Percentiles rank a stretch among this genome's conserved stretches.
phyloP scores from a whole-genome alignment of 805 yeast genomes.

The Metschnikowia gelsemii region DNA sequence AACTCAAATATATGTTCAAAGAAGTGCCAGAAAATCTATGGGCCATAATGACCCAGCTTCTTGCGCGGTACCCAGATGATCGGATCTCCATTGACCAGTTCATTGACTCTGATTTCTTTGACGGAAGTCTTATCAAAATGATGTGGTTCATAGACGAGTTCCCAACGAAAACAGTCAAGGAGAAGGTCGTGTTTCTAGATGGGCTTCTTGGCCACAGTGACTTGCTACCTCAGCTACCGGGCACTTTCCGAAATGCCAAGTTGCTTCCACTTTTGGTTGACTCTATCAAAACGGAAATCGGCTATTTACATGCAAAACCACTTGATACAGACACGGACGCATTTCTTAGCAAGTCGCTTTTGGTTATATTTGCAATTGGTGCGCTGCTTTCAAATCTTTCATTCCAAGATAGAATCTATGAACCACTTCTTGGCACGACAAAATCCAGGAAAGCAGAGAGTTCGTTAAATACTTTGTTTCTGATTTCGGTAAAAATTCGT shows the following conservation, averaged over 20 bases:
- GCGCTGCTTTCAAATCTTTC: conserved; percentile 68
- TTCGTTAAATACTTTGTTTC: conserved; percentile 28
- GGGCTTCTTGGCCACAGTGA: conserved; percentile 48
- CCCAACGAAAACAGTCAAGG: conserved; percentile 67
- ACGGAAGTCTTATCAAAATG: conserved; percentile 78
- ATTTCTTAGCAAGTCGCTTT: conserved; percentile 47
- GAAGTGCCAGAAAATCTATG: conserved; percentile 58
- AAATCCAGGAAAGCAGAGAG: conserved; percentile 24
- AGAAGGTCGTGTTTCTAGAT: conserved; percentile 64
- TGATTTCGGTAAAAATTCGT: conserved; percentile 33
- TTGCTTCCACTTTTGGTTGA: conserved; percentile 68
- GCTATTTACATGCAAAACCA: conserved; percentile 19
- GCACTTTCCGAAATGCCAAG: conserved; percentile 59
- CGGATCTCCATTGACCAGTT: conserved; percentile 64
- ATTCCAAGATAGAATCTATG: conserved; percentile 69
- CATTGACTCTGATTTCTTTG: conserved; percentile 70
- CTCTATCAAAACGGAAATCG: conserved; percentile 43
- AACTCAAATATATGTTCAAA: conserved; percentile 47
- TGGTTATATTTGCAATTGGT: conserved; percentile 63
- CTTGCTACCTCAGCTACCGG: conserved; percentile 35
- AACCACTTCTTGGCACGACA: conserved; percentile 34
- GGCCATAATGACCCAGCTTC: conserved; percentile 49
- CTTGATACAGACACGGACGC: conserved; percentile 34
- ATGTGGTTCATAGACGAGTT: conserved; percentile 81
- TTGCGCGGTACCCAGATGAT: conserved; percentile 57